Evolutionary conservation across 2,329 filamentous ascomycete species (phyloP).

Genomic region (Aspergillus sp.): DNA sequence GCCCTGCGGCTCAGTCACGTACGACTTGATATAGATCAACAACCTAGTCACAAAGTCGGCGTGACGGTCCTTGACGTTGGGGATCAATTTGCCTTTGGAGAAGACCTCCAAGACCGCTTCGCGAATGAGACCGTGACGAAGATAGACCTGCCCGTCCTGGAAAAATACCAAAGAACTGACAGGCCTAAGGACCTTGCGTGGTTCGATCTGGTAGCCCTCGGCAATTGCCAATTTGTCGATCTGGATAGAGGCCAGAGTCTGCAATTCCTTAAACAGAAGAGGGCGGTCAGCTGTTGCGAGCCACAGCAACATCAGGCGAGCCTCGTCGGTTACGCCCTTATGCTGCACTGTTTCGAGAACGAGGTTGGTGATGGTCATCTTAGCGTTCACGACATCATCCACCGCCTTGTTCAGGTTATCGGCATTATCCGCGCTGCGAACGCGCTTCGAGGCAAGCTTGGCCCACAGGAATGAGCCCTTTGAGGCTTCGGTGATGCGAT

Average conservation of each 20-base stretch:
- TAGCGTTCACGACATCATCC: constrained; percentile 29
- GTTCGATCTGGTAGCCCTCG: constrained; percentile 29
- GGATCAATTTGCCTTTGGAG: constrained; percentile 34
- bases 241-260: constrained; percentile 32
- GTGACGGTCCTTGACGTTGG: constrained; percentile 37
- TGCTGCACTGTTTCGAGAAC: constrained; percentile 31
- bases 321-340: constrained; percentile 31
- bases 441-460: constrained; percentile 37
- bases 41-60: constrained; percentile 36
- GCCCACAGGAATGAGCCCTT: constrained; percentile 45
- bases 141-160: constrained; percentile 37
- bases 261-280: constrained; percentile 36
- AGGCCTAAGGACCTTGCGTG: constrained; percentile 30
- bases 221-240: constrained; percentile 33
- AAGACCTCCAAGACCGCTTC: constrained; percentile 34
- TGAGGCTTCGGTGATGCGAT: constrained; percentile 36
- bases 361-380: constrained; percentile 35
- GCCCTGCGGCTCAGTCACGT: constrained; percentile 28
- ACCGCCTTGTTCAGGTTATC: constrained; percentile 33
- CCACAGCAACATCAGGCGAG: constrained; percentile 39
- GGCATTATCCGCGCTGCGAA: constrained; percentile 28
- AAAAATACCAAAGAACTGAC: constrained; percentile 36
- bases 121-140: constrained; percentile 41
- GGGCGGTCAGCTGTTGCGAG: constrained; percentile 42
- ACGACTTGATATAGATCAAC: constrained; percentile 37